Conservation (phyloP, 495 filamentous ascomycete species). For the Schizothecium vesticola region DNA sequence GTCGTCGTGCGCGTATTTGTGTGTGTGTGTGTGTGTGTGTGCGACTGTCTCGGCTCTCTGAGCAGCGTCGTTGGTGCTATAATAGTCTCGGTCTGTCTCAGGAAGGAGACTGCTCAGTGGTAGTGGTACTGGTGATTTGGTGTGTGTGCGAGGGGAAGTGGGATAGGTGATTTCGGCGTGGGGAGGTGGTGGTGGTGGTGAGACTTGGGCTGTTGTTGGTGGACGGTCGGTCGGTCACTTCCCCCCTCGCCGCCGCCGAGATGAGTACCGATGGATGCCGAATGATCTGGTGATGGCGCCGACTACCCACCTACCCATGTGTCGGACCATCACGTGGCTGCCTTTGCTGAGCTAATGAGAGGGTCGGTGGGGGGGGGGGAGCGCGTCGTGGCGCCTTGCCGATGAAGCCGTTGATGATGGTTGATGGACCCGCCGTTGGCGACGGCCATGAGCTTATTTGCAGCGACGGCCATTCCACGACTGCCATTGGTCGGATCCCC, state of each 20-base stretch:
- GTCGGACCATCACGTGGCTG: neutral
- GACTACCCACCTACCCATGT: neutral
- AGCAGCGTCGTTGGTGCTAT: neutral
- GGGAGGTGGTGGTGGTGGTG: neutral
- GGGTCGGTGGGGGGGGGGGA: neutral
- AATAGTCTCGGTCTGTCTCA: neutral
- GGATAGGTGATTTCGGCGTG: neutral
- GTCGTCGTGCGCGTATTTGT: neutral
- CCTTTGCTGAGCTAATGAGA: neutral
- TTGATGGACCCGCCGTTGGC: neutral
- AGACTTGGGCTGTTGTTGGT: neutral
- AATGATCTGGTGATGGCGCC: neutral
- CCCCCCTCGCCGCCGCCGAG: no score
- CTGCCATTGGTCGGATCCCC: slow-evolving; percentile 1
- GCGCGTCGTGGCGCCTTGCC: neutral
- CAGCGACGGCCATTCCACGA: neutral
- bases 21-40: neutral
- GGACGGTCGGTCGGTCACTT: no score
- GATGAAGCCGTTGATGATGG: neutral
- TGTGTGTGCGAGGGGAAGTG: neutral
- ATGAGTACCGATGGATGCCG: no score
- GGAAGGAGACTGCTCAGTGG: neutral
- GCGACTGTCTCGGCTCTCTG: neutral
- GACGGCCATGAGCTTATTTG: slow-evolving; percentile 6
- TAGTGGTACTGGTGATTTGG: neutral